Evolutionary conservation across 2,329 filamentous ascomycete species (phyloP), one percentile per base, ranked within the genome.

Genomic region (Myriosclerotinia curreyana): DNA sequence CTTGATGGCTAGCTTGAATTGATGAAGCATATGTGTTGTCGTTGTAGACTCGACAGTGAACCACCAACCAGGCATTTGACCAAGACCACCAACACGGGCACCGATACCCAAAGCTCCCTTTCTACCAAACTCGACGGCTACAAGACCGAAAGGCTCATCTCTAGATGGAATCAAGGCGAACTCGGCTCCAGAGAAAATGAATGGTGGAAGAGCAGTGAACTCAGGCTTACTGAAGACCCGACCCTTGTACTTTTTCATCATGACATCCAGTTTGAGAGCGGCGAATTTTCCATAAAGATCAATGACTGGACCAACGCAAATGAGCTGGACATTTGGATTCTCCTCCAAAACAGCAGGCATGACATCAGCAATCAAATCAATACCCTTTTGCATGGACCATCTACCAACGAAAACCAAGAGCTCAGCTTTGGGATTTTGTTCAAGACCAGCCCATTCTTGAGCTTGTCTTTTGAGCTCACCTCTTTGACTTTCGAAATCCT

Each of bases 11-110:
- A 80, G 79, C 73, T 84, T 86, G 77, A 89, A 88, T 71, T 89
- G 86, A 53, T 83, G 81, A 62, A 88, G 77, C 51, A 88, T 75
- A 76, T 89, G 86, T 51, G 80, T 80, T 0, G 85, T 86, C 1
- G 83, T 83, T 7, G 81, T 85, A 0, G 84, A 87, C 72, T 89
- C 86, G 64, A 89, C 83, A 0, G 86, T 88, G 73, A 84, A 89
- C 86, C 86, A 89, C 82, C 86, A 88, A 31, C 86, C 86, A 25
- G 86, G 86, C 86, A 89, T 88, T 71, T 87, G 83, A n/a, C 86
- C 85, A 28, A 89, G 79, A 62, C 86, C 86, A 68, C 86, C 86
- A 46, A 89, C 86, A 62, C 85, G 80, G 46, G 86, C 84, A 53
- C 86, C 86, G 64, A 89, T 84, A 69, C 86, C 86, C 51, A 89